Conservation (phyloP, 345 rosid genomes). For the Noccaea bulbosa region DNA sequence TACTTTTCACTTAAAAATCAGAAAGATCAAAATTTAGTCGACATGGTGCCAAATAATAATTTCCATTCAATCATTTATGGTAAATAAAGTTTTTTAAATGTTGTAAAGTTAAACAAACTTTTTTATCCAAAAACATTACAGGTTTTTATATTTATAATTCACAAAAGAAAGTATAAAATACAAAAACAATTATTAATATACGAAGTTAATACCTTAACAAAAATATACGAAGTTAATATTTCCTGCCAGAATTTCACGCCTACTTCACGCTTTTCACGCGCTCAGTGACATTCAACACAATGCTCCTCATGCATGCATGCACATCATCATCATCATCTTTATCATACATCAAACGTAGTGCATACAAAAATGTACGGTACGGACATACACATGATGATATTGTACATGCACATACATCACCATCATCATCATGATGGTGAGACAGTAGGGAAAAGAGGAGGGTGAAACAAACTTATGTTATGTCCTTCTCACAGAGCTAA, state of each 20-base stretch:
- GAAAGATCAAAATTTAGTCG: not conserved
- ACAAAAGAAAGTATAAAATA: not conserved
- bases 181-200: not conserved
- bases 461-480: slow-evolving; percentile 36
- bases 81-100: too few relatives aligned
- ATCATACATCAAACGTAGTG: slow-evolving; percentile 1
- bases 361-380: slow-evolving; percentile 33
- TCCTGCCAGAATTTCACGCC: too few relatives aligned
- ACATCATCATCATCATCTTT: slow-evolving; percentile 7
- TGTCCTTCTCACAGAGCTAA: slow-evolving; percentile 41
- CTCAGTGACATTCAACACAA: slow-evolving; percentile 13
- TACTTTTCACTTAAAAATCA: not conserved
- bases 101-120: too few relatives aligned
- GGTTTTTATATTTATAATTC: too few relatives aligned
- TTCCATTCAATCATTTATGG: too few relatives aligned
- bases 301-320: slow-evolving; percentile 25
- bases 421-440: slow-evolving; percentile 40
- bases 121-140: too few relatives aligned
- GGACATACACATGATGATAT: slow-evolving; percentile 26
- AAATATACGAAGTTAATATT: not conserved
- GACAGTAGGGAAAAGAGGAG: slow-evolving; percentile 17
- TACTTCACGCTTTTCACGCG: slow-evolving; percentile 36
- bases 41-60: not conserved
- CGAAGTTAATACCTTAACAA: not conserved
- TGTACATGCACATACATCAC: slow-evolving; percentile 42